Evolutionary conservation across 75 land plant genomes (phyloP).

Genomic region (Ceratopteris richardii): DNA sequence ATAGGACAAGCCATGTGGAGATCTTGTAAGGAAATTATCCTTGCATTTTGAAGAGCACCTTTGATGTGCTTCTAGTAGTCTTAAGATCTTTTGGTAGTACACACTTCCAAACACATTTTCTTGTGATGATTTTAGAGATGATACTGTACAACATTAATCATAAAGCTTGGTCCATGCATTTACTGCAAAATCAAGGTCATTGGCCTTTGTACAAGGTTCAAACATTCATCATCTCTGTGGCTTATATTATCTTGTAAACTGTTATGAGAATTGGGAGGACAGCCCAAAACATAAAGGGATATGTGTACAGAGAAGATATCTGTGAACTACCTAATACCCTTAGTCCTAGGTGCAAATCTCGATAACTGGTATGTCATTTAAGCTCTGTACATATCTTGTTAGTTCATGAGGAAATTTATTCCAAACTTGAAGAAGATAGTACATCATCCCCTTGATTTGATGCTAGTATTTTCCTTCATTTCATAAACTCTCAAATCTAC

Average conservation of each 20-base stretch:
- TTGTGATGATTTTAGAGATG: conserved; percentile 5
- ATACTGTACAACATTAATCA: conserved; percentile 15
- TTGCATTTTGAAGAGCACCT: no score
- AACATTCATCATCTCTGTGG: background rate
- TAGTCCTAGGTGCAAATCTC: conserved; percentile 10
- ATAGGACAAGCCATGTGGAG: no score
- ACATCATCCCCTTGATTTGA: no score
- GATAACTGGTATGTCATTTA: conserved; percentile 12
- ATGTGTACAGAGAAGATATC: conserved; percentile 34
- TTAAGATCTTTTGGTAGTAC: conserved; percentile 20
- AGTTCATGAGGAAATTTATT: conserved; percentile 20
- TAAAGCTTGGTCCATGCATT: conserved; percentile 36
- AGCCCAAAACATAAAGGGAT: background rate
- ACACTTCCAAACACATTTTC: conserved; percentile 23
- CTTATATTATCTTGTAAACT: background rate
- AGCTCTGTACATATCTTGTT: conserved; percentile 15
- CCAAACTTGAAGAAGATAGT: conserved; percentile 23
- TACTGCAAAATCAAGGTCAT: conserved; percentile 15
- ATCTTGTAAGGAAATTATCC: no score
- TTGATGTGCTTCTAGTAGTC: conserved; percentile 12
- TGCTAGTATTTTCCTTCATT: no score
- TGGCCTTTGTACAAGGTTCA: background rate
- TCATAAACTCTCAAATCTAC: no score
- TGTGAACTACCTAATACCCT: conserved; percentile 11
- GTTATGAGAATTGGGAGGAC: background rate